Evolutionary conservation across 2,329 filamentous ascomycete species (phyloP).

Genomic region (Tolypocladium tropicale): DNA sequence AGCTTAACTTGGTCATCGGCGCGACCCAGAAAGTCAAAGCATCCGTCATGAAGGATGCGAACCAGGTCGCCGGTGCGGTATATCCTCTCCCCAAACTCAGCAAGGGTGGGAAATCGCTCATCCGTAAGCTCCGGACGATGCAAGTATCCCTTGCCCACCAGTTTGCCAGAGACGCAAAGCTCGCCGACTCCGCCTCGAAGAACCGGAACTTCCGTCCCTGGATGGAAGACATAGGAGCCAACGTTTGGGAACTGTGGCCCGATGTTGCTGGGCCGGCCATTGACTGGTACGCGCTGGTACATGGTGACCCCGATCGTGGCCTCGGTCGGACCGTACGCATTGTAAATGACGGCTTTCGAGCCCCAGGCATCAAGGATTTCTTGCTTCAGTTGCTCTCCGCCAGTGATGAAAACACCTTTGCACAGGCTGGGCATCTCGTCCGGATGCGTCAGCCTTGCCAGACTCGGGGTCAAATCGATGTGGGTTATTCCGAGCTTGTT

Average conservation of each 20-base stretch:
- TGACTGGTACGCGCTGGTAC: constrained; percentile 67
- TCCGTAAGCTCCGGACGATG: constrained; percentile 67
- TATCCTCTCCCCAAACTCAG: constrained; percentile 47
- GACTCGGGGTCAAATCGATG: constrained; percentile 81
- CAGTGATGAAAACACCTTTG: constrained; percentile 83
- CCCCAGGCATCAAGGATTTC: constrained; percentile 87
- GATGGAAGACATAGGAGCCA: constrained; percentile 66
- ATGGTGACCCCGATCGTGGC: constrained; percentile 90
- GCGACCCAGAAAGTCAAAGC: constrained; percentile 79
- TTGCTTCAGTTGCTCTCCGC: constrained; percentile 78
- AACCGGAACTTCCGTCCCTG: constrained; percentile 60
- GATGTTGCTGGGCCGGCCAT: constrained; percentile 80
- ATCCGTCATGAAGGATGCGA: constrained; percentile 66
- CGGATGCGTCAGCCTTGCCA: constrained; percentile 69
- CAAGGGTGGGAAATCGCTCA: constrained; percentile 63
- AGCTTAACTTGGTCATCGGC: constrained; percentile 90
- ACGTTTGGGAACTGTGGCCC: constrained; percentile 82
- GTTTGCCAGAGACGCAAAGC: constrained; percentile 74
- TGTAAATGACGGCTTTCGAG: constrained; percentile 70
- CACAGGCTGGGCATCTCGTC: constrained; percentile 72
- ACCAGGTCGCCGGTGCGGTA: constrained; percentile 90
- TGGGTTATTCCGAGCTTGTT: constrained; percentile 68
- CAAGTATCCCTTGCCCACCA: constrained; percentile 85
- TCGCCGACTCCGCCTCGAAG: constrained; percentile 74
- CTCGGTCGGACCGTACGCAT: constrained; percentile 87